Evolutionary conservation across 2,329 filamentous ascomycete species (phyloP).

Genomic region (Colletotrichum sp.): DNA sequence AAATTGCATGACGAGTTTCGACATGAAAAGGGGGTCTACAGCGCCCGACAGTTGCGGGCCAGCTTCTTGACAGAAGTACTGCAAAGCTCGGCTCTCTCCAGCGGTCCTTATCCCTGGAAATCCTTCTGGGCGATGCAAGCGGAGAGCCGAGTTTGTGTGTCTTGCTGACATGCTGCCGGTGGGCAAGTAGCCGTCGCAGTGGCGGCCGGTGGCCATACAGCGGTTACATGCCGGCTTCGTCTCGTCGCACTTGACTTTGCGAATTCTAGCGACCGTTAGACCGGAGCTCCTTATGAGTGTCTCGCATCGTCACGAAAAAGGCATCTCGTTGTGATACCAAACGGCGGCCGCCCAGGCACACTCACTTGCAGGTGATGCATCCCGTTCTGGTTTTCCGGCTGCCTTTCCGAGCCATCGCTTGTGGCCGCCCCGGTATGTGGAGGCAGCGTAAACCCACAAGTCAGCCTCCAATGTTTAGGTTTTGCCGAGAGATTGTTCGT

Average conservation of each 20-base stretch:
- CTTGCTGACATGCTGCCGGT: background rate
- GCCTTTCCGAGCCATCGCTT: slow-evolving; percentile 37
- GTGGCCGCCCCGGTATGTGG: background rate
- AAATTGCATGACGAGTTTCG: slow-evolving; percentile 48
- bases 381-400: slow-evolving; percentile 52
- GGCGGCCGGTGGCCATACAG: slow-evolving; percentile 59
- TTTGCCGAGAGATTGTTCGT: background rate
- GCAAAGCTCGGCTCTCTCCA: slow-evolving; percentile 1
- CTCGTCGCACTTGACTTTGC: slow-evolving; percentile 64
- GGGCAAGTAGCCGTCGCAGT: slow-evolving; percentile 59
- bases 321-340: background rate
- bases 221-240: slow-evolving; percentile 55
- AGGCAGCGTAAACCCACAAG: background rate
- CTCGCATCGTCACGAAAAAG: background rate
- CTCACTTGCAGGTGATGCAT: slow-evolving; percentile 61
- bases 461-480: background rate
- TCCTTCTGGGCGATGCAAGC: background rate
- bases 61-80: slow-evolving; percentile 2
- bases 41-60: slow-evolving; percentile 2
- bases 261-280: slow-evolving; percentile 41
- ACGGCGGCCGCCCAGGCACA: slow-evolving; percentile 16
- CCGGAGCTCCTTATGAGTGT: background rate
- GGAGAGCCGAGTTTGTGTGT: background rate
- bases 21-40: slow-evolving; percentile 41
- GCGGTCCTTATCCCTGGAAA: background rate